Evolutionary conservation across 202 grass and related monocot genomes (phyloP).

Genomic region (Saccharum hybrid): DNA sequence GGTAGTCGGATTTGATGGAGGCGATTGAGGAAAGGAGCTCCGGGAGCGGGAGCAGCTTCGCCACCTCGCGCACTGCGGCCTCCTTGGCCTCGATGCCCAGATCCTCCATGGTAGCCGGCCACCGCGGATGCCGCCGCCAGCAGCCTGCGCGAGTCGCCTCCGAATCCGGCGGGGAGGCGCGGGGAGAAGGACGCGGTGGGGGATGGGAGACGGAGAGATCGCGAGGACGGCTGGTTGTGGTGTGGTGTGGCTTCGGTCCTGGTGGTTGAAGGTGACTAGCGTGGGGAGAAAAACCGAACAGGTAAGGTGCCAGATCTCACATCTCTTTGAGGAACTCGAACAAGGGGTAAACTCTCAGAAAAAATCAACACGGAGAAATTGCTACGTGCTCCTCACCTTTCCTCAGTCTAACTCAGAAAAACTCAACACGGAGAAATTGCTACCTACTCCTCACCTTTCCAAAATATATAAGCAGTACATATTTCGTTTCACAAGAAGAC

Average conservation of each 20-base stretch:
- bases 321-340: no score
- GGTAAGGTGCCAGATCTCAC: not conserved
- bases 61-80: constrained; percentile 94
- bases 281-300: not conserved
- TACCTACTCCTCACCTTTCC: no score
- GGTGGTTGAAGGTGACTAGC: constrained; percentile 16
- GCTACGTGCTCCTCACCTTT: no score
- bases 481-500: no score
- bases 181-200: constrained; percentile 15
- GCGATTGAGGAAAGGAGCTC: constrained; percentile 90
- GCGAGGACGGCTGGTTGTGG: constrained; percentile 28
- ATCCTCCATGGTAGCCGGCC: constrained; percentile 75
- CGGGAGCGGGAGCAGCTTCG: constrained; percentile 87
- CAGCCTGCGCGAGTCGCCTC: constrained; percentile 20
- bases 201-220: constrained; percentile 28
- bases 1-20: constrained; percentile 94
- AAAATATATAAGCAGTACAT: no score
- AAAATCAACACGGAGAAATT: no score
- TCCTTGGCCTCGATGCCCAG: constrained; percentile 98
- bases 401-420: no score
- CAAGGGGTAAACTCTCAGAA: no score
- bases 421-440: no score
- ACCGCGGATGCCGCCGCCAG: constrained; percentile 7
- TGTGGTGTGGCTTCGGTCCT: not conserved
- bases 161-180: constrained; percentile 23